Base-by-base conservation (phyloP, 352 stramenopile genomes). In the Globisporangium mamillatum region DNA sequence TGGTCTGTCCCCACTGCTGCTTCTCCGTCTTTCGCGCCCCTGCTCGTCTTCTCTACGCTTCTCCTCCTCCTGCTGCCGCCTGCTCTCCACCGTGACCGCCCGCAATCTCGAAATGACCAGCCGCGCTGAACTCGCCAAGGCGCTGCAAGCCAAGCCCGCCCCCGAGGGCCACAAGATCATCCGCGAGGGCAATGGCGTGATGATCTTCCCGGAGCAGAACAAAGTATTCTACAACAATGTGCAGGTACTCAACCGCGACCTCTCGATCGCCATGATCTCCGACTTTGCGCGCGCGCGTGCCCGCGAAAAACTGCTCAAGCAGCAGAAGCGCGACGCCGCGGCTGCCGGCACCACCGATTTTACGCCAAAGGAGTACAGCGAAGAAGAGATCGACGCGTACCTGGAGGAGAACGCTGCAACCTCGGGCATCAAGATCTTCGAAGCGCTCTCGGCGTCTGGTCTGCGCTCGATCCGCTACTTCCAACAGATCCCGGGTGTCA, bases 381-480 rank as follows among this genome's bases (percentile, higher is more conserved):
- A 93, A 70, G 78, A 88, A 62, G 86, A 93, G 69, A 81, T 96
- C 79, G 76, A 97, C 68, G 66, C 77, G 73, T 64, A 94, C 71
- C 55, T 94, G 57, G 24, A 68, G 58, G 72, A 82, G 14, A 88
- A 73, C 63, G 79, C 92, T 5, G 79, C 91, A 69, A 88, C 67
- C n/a, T 83, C 82, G 14, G 98, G 98, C 25, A 92, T 99, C 54
- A 86, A 87, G 50, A 98, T 99, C 69, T 97, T 99, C 25, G 98
- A 99, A 75, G 98, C 97, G 22, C 84, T 99, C 18, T 97, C 98
- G 18, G 98, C 98, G 20, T 99, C 97, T 0, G 98, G 98, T 7
- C 79, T 99, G 74, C 95, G 98, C 67, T 99, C 97, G 9, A 97
- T 99, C 63, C 93, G 98, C 60, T 99, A 99, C 80, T 98, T 96